Base-by-base conservation (phyloP, 257 asterid species). In the Marsdenia floribunda region DNA sequence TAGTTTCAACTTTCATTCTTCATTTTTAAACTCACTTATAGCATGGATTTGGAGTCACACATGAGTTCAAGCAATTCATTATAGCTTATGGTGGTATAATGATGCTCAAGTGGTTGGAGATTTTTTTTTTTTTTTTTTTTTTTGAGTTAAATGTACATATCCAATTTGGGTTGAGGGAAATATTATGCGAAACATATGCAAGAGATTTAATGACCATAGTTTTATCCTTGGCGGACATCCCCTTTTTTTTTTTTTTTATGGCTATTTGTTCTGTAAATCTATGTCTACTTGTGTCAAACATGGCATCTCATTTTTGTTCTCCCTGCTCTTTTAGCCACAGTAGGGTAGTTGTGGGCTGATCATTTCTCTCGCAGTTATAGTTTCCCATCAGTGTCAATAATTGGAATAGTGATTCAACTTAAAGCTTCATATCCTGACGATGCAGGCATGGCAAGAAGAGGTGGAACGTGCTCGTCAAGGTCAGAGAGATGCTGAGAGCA, bases 381-480 rank as follows among this genome's bases (percentile, higher is more conserved):
- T 26, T 6, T 24, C 38, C 26, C 44, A 4, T 76, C 13, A 7
- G 37, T 71, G 11, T 68, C 12, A 54, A 60, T 61, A 50, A 49
- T 42, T 35, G 67, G 19, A 71, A 78, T 68, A 76, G 72, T 65
- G 76, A 70, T 81, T 79, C 83, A 61, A 80, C 80, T 72, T 72
- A 33, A 44, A 79, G 74, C 29, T 78, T 73, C 74, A 58, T 77
- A 59, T 77, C 75, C 80, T 82, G 86, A 85, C 93, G 96, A 86
- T 87, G 80, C 98, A 96, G 86, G 97, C 97, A 81, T 89, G 96
- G 98, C 98, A 96, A 84, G 98, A 91, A 82, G 99, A 96, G 89
- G 97, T 96, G 85, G 99, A 93, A 88, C 98, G 97, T 71, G 92
- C 98, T 16, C 98, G 97, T 75, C 91, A 86, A 81, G 83, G 93